Percentiles rank a stretch among this genome's conserved stretches.
Evolutionary conservation across 495 filamentous ascomycete genomes (phyloP).

Genomic region (Achaetomiella virescens): DNA sequence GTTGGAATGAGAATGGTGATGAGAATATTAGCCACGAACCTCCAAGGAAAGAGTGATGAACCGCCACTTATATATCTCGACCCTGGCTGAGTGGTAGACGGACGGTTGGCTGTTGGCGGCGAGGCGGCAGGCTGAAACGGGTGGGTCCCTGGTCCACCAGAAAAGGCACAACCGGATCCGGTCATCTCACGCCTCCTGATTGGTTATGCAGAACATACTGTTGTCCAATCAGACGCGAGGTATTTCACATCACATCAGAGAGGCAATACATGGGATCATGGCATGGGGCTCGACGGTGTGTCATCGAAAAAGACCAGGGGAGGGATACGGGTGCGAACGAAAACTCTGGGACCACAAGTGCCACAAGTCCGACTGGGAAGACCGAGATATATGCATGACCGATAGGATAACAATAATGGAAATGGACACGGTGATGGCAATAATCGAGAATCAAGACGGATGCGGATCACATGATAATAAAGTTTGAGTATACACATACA

Average conservation of each 20-base stretch:
- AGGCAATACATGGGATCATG: too few species aligned
- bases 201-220: neutral
- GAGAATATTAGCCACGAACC: neutral
- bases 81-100: constrained; percentile 13
- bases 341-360: too few species aligned
- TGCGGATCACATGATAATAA: too few species aligned
- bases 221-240: constrained; percentile 16
- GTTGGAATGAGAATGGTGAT: neutral
- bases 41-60: neutral
- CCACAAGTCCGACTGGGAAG: too few species aligned
- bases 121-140: constrained; percentile 18
- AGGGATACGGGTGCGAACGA: too few species aligned
- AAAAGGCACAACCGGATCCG: constrained; percentile 10
- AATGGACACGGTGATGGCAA: too few species aligned
- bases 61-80: constrained; percentile 16
- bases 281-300: too few species aligned
- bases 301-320: too few species aligned
- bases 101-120: constrained; percentile 11
- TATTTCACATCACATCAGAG: constrained; percentile 26
- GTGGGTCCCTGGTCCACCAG: neutral
- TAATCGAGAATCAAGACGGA: too few species aligned
- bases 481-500: too few species aligned
- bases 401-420: too few species aligned
- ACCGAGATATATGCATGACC: too few species aligned
- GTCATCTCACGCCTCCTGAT: constrained; percentile 18